Conservation (phyloP, 2,329 filamentous ascomycete species). For the Alternaria consortialis region DNA sequence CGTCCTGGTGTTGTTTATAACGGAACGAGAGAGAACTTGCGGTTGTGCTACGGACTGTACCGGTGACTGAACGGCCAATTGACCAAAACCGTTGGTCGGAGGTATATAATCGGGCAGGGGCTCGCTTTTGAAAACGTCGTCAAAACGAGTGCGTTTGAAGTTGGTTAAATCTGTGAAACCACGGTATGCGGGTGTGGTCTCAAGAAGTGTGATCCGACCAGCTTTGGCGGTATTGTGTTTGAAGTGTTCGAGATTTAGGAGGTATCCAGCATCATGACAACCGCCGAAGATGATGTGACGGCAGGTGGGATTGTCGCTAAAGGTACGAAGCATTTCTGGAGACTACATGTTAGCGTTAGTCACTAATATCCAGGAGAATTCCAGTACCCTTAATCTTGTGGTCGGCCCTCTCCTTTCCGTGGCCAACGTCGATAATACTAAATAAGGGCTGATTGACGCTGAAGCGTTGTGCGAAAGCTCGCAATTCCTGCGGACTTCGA, state of each 20-base stretch:
- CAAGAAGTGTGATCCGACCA: constrained; percentile 56
- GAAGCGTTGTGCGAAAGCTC: constrained; percentile 56
- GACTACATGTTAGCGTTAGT: constrained; percentile 11
- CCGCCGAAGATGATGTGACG: constrained; percentile 60
- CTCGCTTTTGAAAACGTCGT: constrained; percentile 53
- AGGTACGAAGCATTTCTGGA: constrained; percentile 57
- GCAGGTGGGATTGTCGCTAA: constrained; percentile 57
- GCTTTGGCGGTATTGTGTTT: constrained; percentile 52
- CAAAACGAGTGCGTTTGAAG: constrained; percentile 52
- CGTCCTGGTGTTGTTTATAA: constrained; percentile 24
- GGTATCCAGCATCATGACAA: constrained; percentile 58
- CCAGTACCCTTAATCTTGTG: constrained; percentile 55
- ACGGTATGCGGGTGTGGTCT: constrained; percentile 53
- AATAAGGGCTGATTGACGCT: constrained; percentile 56
- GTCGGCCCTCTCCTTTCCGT: constrained; percentile 58
- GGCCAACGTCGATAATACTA: constrained; percentile 59
- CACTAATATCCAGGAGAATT: not conserved
- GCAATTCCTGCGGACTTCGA: constrained; percentile 50
- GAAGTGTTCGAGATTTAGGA: constrained; percentile 57
- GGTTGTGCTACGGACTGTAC: constrained; percentile 22
- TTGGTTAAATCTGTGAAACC: constrained; percentile 54
- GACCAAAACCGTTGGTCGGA: constrained; percentile 7
- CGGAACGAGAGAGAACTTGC: constrained; percentile 24
- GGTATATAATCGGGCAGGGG: constrained; percentile 48
- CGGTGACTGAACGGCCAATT: constrained; percentile 14